phyloP scores from a whole-genome alignment of 75 land plant species.

The Sequoiadendron giganteum region DNA sequence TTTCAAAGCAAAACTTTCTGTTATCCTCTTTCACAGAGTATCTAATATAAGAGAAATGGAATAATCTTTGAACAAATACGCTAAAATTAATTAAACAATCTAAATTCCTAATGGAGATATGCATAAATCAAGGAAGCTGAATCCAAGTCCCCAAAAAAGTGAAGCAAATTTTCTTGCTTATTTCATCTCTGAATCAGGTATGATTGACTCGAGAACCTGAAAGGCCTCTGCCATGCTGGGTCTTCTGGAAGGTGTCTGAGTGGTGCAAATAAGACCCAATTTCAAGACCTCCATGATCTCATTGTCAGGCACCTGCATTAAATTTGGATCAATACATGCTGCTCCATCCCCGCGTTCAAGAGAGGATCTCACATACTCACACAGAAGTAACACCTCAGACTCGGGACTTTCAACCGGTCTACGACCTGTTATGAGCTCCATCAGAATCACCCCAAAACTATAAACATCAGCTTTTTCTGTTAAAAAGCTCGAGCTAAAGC shows the following conservation, averaged over 20 bases:
- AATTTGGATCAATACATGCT: conserved; percentile 66
- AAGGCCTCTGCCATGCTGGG: conserved; percentile 97
- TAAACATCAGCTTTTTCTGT: conserved; percentile 95
- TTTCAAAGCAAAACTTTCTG: background rate
- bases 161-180: background rate
- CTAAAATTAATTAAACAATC: background rate
- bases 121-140: background rate
- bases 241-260: conserved; percentile 71
- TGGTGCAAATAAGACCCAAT: conserved; percentile 84
- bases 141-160: background rate
- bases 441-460: conserved; percentile 88
- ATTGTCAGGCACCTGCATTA: conserved; percentile 57
- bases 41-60: background rate
- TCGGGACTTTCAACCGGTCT: conserved; percentile 73
- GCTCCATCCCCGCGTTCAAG: conserved; percentile 74
- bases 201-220: conserved; percentile 87
- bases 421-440: conserved; percentile 93
- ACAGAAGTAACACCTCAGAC: conserved; percentile 54
- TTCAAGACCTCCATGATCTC: conserved; percentile 92
- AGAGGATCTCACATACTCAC: conserved; percentile 67
- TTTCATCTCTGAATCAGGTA: conserved; percentile 30
- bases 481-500: conserved; percentile 27
- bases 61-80: background rate
- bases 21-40: background rate
- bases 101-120: background rate